Evolutionary conservation across 2,329 filamentous ascomycete genomes (phyloP).

Genomic region (Cladobotryum protrusum): DNA sequence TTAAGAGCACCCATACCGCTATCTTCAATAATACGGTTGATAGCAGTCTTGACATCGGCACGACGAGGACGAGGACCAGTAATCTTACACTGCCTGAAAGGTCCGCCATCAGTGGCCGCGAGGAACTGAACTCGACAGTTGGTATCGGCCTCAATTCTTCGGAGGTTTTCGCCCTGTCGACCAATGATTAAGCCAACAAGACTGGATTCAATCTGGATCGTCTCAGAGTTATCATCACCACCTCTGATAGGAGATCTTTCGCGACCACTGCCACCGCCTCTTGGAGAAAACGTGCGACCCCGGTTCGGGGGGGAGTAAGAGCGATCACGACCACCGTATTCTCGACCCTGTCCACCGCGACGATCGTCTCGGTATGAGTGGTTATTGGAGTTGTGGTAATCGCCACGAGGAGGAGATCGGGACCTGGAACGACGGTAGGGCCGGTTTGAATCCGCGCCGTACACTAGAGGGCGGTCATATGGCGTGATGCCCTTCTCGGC

Average conservation of each 20-base stretch:
- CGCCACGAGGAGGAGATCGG: constrained; percentile 67
- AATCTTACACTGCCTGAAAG: constrained; percentile 79
- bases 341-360: constrained; percentile 48
- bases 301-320: constrained; percentile 63
- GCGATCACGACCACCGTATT: constrained; percentile 57
- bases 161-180: constrained; percentile 80
- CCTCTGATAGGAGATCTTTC: constrained; percentile 54
- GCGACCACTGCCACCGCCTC: constrained; percentile 43
- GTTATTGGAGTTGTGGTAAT: constrained; percentile 62
- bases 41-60: constrained; percentile 72
- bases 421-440: constrained; percentile 63
- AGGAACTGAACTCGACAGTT: constrained; percentile 84
- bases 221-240: constrained; percentile 66
- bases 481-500: constrained; percentile 67
- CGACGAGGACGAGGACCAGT: constrained; percentile 66
- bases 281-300: constrained; percentile 54
- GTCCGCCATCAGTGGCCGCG: constrained; percentile 65
- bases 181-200: constrained; percentile 88
- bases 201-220: constrained; percentile 78
- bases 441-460: constrained; percentile 36
- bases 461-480: constrained; percentile 52
- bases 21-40: constrained; percentile 83
- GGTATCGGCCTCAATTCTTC: constrained; percentile 77
- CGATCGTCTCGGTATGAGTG: constrained; percentile 84
- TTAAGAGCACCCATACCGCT: constrained; percentile 48